Evolutionary conservation across 306 rosid species (phyloP).

Genomic region (Nissolia schottii): DNA sequence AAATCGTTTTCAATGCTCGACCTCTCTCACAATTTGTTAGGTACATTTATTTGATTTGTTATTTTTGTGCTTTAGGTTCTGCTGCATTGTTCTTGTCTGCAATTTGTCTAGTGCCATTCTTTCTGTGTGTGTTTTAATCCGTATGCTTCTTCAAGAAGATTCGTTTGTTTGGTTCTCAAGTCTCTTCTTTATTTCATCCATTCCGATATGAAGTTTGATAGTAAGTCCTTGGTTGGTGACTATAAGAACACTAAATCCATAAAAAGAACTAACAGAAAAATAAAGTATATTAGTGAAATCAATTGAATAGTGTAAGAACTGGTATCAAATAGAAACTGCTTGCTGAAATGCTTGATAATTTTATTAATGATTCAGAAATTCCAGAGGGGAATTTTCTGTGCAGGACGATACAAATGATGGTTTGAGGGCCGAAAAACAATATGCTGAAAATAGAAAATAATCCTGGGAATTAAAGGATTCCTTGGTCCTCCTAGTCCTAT

Average conservation of each 20-base stretch:
- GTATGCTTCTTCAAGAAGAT: slow-evolving; percentile 9
- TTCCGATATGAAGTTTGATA: background rate
- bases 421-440: too few species aligned
- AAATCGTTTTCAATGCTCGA: slow-evolving; percentile 78
- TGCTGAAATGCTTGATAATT: too few species aligned
- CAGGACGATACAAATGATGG: too few species aligned
- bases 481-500: too few species aligned
- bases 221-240: slow-evolving; percentile 4
- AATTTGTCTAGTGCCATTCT: background rate
- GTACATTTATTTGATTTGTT: slow-evolving; percentile 33
- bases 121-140: background rate
- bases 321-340: too few species aligned
- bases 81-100: background rate
- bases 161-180: background rate
- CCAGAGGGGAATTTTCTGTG: too few species aligned
- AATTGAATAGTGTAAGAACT: slow-evolving; percentile 19
- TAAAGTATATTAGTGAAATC: background rate
- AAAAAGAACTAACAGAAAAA: background rate
- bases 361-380: too few species aligned
- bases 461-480: too few species aligned
- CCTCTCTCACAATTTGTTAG: slow-evolving; percentile 88
- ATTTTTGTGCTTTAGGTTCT: slow-evolving; percentile 2
- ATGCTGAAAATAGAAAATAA: too few species aligned
- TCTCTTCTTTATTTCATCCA: slow-evolving; percentile 3
- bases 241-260: background rate